These are phyloP conservation scores for Colletotrichum spaethianum DNA, from an alignment of 2,329 filamentous ascomycete genomes.

Conservation along the genomic window DNA sequence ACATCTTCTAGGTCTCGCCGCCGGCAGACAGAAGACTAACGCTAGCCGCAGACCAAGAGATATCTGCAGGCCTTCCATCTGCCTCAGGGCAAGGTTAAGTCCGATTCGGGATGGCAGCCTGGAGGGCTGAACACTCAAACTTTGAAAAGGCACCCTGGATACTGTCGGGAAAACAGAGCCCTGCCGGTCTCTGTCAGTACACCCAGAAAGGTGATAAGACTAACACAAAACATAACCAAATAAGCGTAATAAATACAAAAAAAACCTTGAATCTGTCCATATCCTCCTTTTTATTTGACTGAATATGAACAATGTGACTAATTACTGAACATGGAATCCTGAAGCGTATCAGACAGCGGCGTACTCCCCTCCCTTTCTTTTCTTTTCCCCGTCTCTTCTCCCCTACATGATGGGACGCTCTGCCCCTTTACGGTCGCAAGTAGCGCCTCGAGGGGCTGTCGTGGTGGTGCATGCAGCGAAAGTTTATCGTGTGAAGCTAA, in stretches of 20 bases:
- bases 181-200: not conserved
- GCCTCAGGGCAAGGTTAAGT: too few relatives aligned
- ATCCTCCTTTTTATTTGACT: too few relatives aligned
- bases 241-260: too few relatives aligned
- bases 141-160: not conserved
- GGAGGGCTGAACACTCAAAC: not conserved
- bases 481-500: constrained; percentile 37
- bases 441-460: not conserved
- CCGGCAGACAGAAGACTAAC: too few relatives aligned
- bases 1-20: too few relatives aligned
- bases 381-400: not conserved
- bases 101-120: too few relatives aligned
- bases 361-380: not conserved
- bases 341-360: not conserved
- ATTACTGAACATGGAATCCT: not conserved
- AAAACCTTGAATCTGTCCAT: too few relatives aligned
- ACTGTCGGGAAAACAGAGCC: not conserved
- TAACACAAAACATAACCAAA: not conserved
- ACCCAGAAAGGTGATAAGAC: not conserved
- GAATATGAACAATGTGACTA: too few relatives aligned
- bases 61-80: too few relatives aligned
- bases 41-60: too few relatives aligned
- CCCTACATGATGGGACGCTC: not conserved
- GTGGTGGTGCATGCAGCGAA: constrained; percentile 1
- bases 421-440: not conserved